phyloP scores from a whole-genome alignment of 1,284 basidiomycete species.

The Marasmius sp. region DNA sequence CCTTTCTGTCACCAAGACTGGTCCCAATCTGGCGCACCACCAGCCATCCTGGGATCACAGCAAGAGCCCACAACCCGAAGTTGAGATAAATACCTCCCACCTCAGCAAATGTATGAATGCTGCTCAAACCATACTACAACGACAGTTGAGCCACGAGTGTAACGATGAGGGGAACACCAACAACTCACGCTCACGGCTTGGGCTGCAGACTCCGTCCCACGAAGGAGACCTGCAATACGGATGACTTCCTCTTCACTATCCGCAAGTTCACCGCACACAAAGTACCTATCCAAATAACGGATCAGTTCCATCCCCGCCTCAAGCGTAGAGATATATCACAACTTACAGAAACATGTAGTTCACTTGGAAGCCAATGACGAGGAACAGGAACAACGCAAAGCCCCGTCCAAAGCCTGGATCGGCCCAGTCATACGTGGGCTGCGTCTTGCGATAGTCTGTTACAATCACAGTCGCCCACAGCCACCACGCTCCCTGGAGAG shows the following conservation, averaged over 20 bases:
- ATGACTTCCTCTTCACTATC: constrained; percentile 11
- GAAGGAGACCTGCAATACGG: constrained; percentile 13
- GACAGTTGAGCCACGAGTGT: background rate
- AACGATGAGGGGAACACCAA: background rate
- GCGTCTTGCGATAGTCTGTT: constrained; percentile 4
- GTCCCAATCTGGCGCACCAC: constrained; percentile 7
- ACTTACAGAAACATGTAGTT: constrained; percentile 4
- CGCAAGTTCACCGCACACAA: constrained; percentile 9
- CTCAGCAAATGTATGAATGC: constrained; percentile 4
- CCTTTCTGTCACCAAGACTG: background rate
- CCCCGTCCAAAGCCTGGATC: constrained; percentile 12
- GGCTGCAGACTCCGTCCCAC: constrained; percentile 15
- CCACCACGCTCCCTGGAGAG: constrained; percentile 12
- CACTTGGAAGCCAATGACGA: constrained; percentile 4
- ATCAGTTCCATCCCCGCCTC: constrained; percentile 1
- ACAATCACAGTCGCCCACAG: constrained; percentile 6
- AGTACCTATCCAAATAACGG: constrained; percentile 2
- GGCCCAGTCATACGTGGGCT: constrained; percentile 15
- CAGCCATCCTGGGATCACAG: constrained; percentile 10
- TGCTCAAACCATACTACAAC: constrained; percentile 8
- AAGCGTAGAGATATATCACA: background rate
- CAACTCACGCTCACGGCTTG: constrained; percentile 13
- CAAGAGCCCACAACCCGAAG: constrained; percentile 10
- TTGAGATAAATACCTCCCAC: constrained; percentile 9
- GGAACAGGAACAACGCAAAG: constrained; percentile 12